Percentiles rank a stretch among this genome's conserved stretches.
Conservation (phyloP, 352 stramenopile genomes). For the Phytopythium chamaehyphon region DNA sequence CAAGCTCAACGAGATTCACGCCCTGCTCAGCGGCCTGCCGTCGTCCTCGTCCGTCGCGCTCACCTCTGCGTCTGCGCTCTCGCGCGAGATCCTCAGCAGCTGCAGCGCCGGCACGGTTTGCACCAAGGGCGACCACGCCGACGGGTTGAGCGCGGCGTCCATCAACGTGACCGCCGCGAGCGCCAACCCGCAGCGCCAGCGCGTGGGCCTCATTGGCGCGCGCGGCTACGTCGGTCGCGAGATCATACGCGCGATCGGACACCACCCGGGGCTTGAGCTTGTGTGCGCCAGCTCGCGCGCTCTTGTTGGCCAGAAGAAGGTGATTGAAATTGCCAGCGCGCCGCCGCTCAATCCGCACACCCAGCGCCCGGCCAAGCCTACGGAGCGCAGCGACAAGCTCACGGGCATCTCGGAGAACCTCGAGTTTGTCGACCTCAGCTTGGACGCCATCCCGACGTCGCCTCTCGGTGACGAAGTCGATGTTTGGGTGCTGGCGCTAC, state of each 20-base stretch:
- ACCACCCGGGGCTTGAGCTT: slow-evolving; percentile 75
- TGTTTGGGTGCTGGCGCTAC: slow-evolving; percentile 84
- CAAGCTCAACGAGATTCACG: slow-evolving; percentile 90
- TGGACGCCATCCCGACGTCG: slow-evolving; percentile 67
- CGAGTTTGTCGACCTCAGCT: slow-evolving; percentile 77
- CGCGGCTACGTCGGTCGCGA: slow-evolving; percentile 86
- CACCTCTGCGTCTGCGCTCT: slow-evolving; percentile 75
- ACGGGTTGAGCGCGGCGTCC: slow-evolving; percentile 12
- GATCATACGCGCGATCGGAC: slow-evolving; percentile 78
- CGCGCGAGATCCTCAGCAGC: slow-evolving; percentile 82
- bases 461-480: slow-evolving; percentile 74
- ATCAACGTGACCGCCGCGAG: slow-evolving; percentile 11
- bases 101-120: slow-evolving; percentile 85
- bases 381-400: slow-evolving; percentile 21
- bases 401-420: slow-evolving; percentile 70
- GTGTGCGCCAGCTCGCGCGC: slow-evolving; percentile 82
- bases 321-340: slow-evolving; percentile 66
- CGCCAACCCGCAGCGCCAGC: slow-evolving; percentile 41
- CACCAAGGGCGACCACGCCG: slow-evolving; percentile 42
- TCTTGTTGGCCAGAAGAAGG: slow-evolving; percentile 63
- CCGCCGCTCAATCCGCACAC: slow-evolving; percentile 83
- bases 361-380: slow-evolving; percentile 53
- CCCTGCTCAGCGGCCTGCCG: slow-evolving; percentile 70
- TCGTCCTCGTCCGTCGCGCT: slow-evolving; percentile 80
- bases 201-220: slow-evolving; percentile 82